Base-by-base conservation (phyloP, 805 yeast species). In the Lipomyces yamadae region DNA sequence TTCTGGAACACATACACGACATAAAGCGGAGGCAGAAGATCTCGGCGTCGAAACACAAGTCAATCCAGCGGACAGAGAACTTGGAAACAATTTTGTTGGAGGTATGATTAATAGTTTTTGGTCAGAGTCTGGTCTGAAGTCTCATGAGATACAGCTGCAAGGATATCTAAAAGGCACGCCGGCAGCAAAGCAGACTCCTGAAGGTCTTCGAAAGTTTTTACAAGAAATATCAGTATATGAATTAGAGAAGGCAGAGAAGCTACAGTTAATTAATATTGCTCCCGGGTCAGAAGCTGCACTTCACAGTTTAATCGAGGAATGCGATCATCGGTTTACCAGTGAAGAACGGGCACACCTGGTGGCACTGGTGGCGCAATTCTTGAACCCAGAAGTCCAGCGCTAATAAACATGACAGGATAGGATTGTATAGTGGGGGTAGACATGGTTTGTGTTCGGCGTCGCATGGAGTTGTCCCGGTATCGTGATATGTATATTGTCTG, bases 301-400 rank as follows among this genome's bases (percentile, higher is more conserved):
- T 61, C 92, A 87, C 75, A 83, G 95, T 0, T 79, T 94, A 35
- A 86, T 94, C 0, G 99, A 94, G 75, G 98, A 95, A 75, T 94
- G 97, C 77, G 99, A 94, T 72, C 87, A 86, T 68, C 82, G 99
- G 72, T 89, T 92, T 73, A 78, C 80, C n/a, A 91, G 90, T 66
- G 89, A 85, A 0, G 83, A 87, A 67, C 82, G 90, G 59, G 84
- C 86, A 57, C 79, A 80, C 2, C 83, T 94, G 1, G 70, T 94
- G 37, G 84, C 79, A 4, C 82, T 87, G 60, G 81, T 91, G 24
- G 73, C 78, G n/a, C 81, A 81, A 52, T 79, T 83, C 63, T 85
- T 86, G 75, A 91, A 90, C 24, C 64, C 64, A 29, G 55, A 52
- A 11, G 15, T 10, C 13, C 34, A 52, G 8, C 2, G 34, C 24